These are phyloP conservation scores for Phialophora macrospora DNA, from an alignment of 2,329 filamentous ascomycete species.

Conservation along the genomic window DNA sequence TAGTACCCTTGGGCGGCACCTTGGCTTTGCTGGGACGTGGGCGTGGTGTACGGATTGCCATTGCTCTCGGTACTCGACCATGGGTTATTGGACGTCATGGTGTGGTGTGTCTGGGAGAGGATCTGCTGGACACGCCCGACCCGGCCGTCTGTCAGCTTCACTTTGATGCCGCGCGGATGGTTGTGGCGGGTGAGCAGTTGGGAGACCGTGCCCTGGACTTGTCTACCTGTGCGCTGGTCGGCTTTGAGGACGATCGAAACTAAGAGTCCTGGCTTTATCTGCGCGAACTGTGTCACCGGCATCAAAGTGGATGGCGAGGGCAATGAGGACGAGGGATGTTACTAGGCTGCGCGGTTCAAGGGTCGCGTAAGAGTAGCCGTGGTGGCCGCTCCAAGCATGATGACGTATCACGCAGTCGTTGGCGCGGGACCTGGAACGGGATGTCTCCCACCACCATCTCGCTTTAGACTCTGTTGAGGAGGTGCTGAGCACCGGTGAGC, in stretches of 20 bases:
- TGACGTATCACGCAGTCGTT: slow-evolving; percentile 4
- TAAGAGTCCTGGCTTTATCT: slow-evolving; percentile 57
- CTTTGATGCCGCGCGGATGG: slow-evolving; percentile 79
- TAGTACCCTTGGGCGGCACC: slow-evolving; percentile 46
- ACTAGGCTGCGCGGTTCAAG: slow-evolving; percentile 23
- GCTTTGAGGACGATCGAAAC: slow-evolving; percentile 77
- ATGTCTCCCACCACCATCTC: too few species aligned
- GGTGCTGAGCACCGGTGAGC: too few species aligned
- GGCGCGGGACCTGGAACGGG: not conserved
- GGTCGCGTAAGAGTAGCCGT: not conserved
- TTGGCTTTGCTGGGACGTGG: slow-evolving; percentile 7
- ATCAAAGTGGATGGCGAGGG: slow-evolving; percentile 26
- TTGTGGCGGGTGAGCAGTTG: slow-evolving; percentile 74
- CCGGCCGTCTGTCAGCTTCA: slow-evolving; percentile 71
- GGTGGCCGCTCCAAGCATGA: not conserved
- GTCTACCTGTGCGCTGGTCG: slow-evolving; percentile 74
- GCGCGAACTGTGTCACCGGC: slow-evolving; percentile 35
- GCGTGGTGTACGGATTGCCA: slow-evolving; percentile 23
- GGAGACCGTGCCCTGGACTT: slow-evolving; percentile 69
- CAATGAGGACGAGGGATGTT: not conserved
- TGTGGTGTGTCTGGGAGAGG: slow-evolving; percentile 14
- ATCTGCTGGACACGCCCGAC: slow-evolving; percentile 71
- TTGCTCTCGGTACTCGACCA: slow-evolving; percentile 30
- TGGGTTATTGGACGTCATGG: slow-evolving; percentile 32
- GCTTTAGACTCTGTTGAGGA: too few species aligned